Evolutionary conservation across 2,329 filamentous ascomycete species (phyloP), one percentile per base, ranked within the genome.

Genomic region (Xylariomycetidae sp.): DNA sequence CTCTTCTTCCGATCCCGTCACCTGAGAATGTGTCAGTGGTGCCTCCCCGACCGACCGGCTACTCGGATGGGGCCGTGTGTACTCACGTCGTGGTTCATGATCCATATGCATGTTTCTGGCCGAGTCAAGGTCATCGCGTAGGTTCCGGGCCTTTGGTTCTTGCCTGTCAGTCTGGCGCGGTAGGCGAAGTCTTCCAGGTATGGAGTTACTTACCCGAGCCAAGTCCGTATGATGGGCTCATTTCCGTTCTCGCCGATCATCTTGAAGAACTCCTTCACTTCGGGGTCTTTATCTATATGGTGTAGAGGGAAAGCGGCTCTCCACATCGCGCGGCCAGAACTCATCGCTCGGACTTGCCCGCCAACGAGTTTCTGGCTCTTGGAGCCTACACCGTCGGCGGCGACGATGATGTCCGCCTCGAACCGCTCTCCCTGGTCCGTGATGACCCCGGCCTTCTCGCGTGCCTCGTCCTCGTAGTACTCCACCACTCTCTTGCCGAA

Each of bases 401-500:
- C 65, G 34, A 70, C 61, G 8, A 70, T 61, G 10, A 68, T 34
- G 42, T 72, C 64, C n/a, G 64, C 66, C 32, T 60, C 56, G 39
- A 64, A 65, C n/a, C 52, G 64, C 35, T 67, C 64, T 1, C 69
- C 72, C 38, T 64, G 59, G 25, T 68, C 68, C 0, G 70, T 61
- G 19, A 67, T 53, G n/a, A 74, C 70, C 5, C 63, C 60, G 1
- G 63, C 62, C 20, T 66, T 66, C 4, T 52, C 37, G 17, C 34
- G 38, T 6, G 26, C 43, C 19, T 61, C 54, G 25, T 68, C 62
- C 49, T 75, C 71, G 38, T 63, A 66, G 45, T 74, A 74, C 33
- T 69, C 60, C 25, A 63, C 56, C 1, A 74, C 67, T 18, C 59
- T 59, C 19, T 64, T 59, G 5, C 65, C 65, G 19, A 72, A 61